Evolutionary conservation across 2,329 filamentous ascomycete genomes (phyloP).

Genomic region (Acephala macrosclerotiorum): DNA sequence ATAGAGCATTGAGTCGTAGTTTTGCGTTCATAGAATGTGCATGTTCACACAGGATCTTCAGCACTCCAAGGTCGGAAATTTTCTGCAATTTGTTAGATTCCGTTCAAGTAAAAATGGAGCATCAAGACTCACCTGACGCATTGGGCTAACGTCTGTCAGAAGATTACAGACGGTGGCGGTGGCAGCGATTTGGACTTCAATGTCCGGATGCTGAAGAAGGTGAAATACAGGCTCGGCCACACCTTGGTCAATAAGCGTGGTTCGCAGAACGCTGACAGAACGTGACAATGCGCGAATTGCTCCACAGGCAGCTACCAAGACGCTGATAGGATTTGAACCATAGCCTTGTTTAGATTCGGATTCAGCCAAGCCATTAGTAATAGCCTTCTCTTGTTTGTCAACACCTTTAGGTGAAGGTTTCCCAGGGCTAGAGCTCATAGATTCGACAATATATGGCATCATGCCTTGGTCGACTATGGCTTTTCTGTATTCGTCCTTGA

Average conservation of each 20-base stretch:
- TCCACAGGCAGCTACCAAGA: slow-evolving; percentile 86
- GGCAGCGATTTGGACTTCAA: slow-evolving; percentile 85
- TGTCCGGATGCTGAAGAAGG: slow-evolving; percentile 76
- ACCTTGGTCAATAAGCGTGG: slow-evolving; percentile 84
- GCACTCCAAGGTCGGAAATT: slow-evolving; percentile 75
- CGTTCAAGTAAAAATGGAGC: not conserved
- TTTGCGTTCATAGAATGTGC: slow-evolving; percentile 82
- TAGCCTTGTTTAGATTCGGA: slow-evolving; percentile 52
- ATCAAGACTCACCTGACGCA: slow-evolving; percentile 74
- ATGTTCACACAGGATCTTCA: slow-evolving; percentile 82
- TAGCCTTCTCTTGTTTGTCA: slow-evolving; percentile 47
- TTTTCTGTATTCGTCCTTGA: slow-evolving; percentile 86
- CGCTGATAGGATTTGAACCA: slow-evolving; percentile 76
- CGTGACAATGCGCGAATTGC: slow-evolving; percentile 82
- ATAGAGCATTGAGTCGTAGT: slow-evolving; percentile 84
- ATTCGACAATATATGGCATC: slow-evolving; percentile 83
- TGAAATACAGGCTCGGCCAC: slow-evolving; percentile 79
- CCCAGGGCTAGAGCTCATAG: slow-evolving; percentile 69
- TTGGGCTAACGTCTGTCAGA: slow-evolving; percentile 86
- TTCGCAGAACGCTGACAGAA: slow-evolving; percentile 84
- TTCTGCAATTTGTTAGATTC: slow-evolving; percentile 54
- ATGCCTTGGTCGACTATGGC: slow-evolving; percentile 83
- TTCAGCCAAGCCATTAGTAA: slow-evolving; percentile 24
- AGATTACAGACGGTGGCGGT: slow-evolving; percentile 87
- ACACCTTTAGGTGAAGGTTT: slow-evolving; percentile 52